Percentiles rank a stretch among this genome's conserved stretches.
Evolutionary conservation across 495 filamentous ascomycete genomes (phyloP).

Genomic region (Neurospora sp.): DNA sequence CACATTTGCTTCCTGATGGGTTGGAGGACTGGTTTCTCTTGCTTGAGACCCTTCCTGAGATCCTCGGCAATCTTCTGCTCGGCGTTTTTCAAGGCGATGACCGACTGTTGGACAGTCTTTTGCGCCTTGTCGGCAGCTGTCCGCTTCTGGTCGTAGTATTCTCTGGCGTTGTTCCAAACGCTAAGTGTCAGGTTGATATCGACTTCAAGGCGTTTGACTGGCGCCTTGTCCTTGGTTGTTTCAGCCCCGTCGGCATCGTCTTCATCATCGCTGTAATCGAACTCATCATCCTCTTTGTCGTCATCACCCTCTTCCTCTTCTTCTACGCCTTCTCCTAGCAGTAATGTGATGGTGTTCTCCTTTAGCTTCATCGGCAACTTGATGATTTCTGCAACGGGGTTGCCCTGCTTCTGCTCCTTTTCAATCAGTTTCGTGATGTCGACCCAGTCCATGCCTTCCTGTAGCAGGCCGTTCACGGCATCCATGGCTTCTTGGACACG

Average conservation of each 20-base stretch:
- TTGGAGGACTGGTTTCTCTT: conserved; percentile 81
- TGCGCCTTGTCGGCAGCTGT: conserved; percentile 74
- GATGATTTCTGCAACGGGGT: conserved; percentile 80
- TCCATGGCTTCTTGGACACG: conserved; percentile 85
- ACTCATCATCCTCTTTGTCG: conserved; percentile 55
- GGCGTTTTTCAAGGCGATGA: conserved; percentile 76
- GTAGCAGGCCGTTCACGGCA: conserved; percentile 78
- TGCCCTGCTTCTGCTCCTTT: conserved; percentile 66
- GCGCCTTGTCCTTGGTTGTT: conserved; percentile 26
- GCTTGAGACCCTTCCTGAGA: conserved; percentile 75
- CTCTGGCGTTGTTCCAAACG: conserved; percentile 78
- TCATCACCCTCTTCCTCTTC: conserved; percentile 46
- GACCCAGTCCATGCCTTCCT: conserved; percentile 94
- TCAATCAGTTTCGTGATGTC: conserved; percentile 82
- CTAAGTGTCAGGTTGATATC: conserved; percentile 78
- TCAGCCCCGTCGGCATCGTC: conserved; percentile 51
- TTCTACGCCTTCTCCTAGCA: conserved; percentile 59
- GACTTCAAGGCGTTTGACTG: conserved; percentile 49
- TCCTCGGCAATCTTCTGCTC: conserved; percentile 80
- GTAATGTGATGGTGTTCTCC: conserved; percentile 77
- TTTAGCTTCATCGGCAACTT: conserved; percentile 79
- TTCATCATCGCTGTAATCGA: conserved; percentile 55
- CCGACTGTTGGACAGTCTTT: conserved; percentile 72
- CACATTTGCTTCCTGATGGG: conserved; percentile 74
- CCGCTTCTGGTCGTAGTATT: conserved; percentile 86